Base-by-base conservation (phyloP, 2,329 filamentous ascomycete genomes). In the Bipolaris cookei region DNA sequence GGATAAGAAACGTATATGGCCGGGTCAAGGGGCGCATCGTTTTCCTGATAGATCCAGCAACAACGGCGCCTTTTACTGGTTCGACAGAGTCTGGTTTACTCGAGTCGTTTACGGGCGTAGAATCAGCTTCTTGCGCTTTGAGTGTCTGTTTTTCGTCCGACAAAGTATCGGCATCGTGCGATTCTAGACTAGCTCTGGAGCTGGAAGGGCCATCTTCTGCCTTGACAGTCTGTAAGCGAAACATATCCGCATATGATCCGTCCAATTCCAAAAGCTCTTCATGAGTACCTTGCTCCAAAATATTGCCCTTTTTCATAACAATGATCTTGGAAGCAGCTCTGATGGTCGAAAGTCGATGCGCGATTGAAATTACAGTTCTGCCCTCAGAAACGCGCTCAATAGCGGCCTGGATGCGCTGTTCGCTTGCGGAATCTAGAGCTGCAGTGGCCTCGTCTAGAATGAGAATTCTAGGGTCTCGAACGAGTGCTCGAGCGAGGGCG, bases 401-500 rank as follows among this genome's bases (percentile, higher is more conserved):
- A 51, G 76, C 74, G 39, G 59, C 62, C 64, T 86, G 82, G 41
- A 88, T 86, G 4, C 80, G 78, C 42, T 77, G 78, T 65, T 88
- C 86, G 44, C 81, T 85, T 2, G 79, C 79, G 13, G 84, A 85
- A 66, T 88, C 86, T 0, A 88, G 77, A 1, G 86, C 81, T 0
- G 84, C 81, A 1, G 86, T 88, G 2, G 86, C 85, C 66, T 88
- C 86, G 42, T 88, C 86, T 2, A 88, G 76, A 10, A 88, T 78
- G 3, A 88, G 76, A 7, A 88, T 82, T 47, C 78, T 78, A 2
- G 85, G 85, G 43, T 87, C 79, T 3, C 82, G 78, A 28, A 88
- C 81, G 13, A 88, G 73, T 4, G 76, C 76, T 16, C 85, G 77
- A 1, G 86, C 85, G 5, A 88, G 77, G 6, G 84, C 84, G 51